A percentile compares a stretch with the other conserved stretches of the same genome.
These are phyloP conservation scores for Populus hybrid DNA, from an alignment of 441 rosid species.

Conservation along the genomic window DNA sequence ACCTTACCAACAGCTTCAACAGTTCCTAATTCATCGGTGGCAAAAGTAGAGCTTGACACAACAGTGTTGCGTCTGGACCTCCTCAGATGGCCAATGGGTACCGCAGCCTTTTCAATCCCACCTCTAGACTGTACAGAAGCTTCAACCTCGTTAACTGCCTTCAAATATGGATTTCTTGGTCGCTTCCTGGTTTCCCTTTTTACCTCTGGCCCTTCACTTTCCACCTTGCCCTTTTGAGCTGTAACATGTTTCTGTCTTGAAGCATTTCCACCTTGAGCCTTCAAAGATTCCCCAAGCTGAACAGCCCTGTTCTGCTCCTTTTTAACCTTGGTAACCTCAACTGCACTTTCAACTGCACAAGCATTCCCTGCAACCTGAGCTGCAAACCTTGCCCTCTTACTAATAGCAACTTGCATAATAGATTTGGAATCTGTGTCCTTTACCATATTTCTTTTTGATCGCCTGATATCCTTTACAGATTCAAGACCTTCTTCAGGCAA, in stretches of 20 bases:
- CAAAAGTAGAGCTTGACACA: slow-evolving; percentile 6
- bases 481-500: slow-evolving; percentile 2
- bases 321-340: slow-evolving; percentile 5
- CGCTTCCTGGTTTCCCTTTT: slow-evolving; percentile 17
- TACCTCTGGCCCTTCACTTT: slow-evolving; percentile 1
- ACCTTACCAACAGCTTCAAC: slow-evolving; percentile 4
- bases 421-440: slow-evolving; percentile 9
- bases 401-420: neutral
- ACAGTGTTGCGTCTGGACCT: slow-evolving; percentile 25
- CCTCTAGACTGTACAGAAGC: slow-evolving; percentile 12
- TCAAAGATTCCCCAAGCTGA: slow-evolving; percentile 12
- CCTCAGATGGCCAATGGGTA: slow-evolving; percentile 8
- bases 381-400: slow-evolving; percentile 24
- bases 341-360: slow-evolving; percentile 7
- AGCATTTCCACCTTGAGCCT: slow-evolving; percentile 12
- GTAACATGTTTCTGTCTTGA: slow-evolving; percentile 22
- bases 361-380: neutral
- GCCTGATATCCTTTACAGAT: slow-evolving; percentile 16
- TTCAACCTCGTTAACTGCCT: slow-evolving; percentile 12
- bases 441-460: slow-evolving; percentile 14
- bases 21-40: neutral
- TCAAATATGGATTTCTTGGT: slow-evolving; percentile 9
- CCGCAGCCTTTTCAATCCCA: slow-evolving; percentile 9
- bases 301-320: neutral
- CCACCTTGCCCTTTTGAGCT: slow-evolving; percentile 7